phyloP scores from a whole-genome alignment of 768 basidiomycete species.

The Chalciporus pseudorubinellus region DNA sequence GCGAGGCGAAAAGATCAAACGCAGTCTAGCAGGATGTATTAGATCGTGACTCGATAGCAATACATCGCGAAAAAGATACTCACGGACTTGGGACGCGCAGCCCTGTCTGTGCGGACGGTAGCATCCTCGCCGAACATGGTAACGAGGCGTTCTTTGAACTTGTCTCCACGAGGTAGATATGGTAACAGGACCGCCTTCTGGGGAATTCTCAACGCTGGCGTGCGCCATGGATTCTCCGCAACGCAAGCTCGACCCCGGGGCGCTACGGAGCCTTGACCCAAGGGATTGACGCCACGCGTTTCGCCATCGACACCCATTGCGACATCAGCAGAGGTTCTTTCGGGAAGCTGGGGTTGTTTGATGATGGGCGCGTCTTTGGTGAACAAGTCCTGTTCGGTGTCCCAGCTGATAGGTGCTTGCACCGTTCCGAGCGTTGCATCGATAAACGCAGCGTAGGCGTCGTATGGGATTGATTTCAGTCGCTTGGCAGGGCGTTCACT shows the following conservation, averaged over 20 bases:
- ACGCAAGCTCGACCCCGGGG: neutral
- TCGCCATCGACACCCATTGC: neutral
- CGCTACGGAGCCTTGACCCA: too few relatives aligned
- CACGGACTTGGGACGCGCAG: conserved; percentile 21
- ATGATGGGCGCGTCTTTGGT: neutral
- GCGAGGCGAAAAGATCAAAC: conserved; percentile 3
- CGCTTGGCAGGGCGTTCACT: conserved; percentile 17
- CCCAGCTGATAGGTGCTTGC: conserved; percentile 21
- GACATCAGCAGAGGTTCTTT: neutral
- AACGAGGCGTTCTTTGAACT: conserved; percentile 20
- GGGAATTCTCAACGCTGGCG: neutral
- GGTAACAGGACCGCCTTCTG: neutral
- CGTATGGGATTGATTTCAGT: conserved; percentile 21
- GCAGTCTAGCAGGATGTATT: conserved; percentile 9
- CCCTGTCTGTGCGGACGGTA: conserved; percentile 22
- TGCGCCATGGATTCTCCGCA: neutral
- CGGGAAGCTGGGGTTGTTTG: neutral
- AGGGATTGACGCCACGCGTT: neutral
- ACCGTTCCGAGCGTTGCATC: conserved; percentile 26
- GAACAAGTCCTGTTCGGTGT: conserved; percentile 9
- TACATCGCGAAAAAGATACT: conserved; percentile 2
- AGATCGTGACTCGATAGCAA: neutral
- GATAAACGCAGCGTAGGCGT: conserved; percentile 13
- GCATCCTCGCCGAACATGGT: conserved; percentile 18
- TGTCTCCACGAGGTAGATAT: conserved; percentile 18